Percentiles rank a stretch among this genome's conserved stretches.
These are phyloP conservation scores for Vitis cinerea DNA, from an alignment of 164 flowering plant genomes.

Conservation along the genomic window DNA sequence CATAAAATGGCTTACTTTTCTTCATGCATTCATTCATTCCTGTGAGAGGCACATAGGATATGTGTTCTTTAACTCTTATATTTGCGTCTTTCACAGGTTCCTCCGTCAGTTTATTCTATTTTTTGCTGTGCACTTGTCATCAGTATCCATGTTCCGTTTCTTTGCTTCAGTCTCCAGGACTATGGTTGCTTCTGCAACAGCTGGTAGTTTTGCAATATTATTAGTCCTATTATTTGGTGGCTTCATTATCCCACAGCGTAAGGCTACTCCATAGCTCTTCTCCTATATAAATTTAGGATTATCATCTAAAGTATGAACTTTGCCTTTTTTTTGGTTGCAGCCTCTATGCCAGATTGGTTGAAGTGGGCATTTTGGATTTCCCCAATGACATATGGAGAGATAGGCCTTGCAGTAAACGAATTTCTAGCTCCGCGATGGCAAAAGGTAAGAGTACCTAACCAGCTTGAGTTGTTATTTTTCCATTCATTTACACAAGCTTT, in stretches of 20 bases:
- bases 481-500: too few species aligned
- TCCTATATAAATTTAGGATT: conserved; percentile 6
- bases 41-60: background rate
- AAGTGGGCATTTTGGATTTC: conserved; percentile 55
- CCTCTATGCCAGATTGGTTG: conserved; percentile 46
- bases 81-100: conserved; percentile 43
- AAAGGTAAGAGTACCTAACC: conserved; percentile 27
- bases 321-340: conserved; percentile 24
- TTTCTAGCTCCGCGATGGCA: conserved; percentile 52
- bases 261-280: conserved; percentile 15
- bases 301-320: background rate
- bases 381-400: conserved; percentile 46
- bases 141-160: conserved; percentile 68
- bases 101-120: conserved; percentile 61
- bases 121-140: conserved; percentile 53
- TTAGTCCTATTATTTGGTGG: conserved; percentile 50
- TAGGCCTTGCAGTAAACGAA: conserved; percentile 41
- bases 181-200: conserved; percentile 41
- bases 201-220: conserved; percentile 39
- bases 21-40: background rate
- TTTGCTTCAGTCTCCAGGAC: conserved; percentile 57
- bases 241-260: conserved; percentile 54
- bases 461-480: background rate
- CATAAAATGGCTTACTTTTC: background rate
- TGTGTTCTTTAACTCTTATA: too few species aligned